Conservation (phyloP, 305 asterid species). For the Rubia peregrina region DNA sequence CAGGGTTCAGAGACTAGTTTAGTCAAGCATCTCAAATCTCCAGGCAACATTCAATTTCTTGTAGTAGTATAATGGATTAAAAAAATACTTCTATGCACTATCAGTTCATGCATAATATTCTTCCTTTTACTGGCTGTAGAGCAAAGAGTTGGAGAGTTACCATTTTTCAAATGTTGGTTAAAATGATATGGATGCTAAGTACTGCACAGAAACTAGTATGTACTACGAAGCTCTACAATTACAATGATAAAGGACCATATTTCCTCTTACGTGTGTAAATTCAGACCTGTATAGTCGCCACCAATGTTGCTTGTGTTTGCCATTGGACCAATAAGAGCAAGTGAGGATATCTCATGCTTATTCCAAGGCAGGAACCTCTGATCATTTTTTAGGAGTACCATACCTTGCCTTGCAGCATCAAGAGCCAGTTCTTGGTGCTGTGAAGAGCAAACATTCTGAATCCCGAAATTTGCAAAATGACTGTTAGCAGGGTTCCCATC, state of each 20-base stretch:
- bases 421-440: slow-evolving; percentile 66
- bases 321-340: slow-evolving; percentile 77
- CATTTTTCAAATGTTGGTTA: neutral
- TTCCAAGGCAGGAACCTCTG: slow-evolving; percentile 56
- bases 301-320: slow-evolving; percentile 64
- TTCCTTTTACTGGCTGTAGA: neutral
- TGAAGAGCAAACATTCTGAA: slow-evolving; percentile 51
- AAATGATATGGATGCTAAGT: neutral
- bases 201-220: neutral
- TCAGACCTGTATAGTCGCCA: slow-evolving; percentile 76
- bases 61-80: neutral
- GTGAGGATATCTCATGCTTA: slow-evolving; percentile 40
- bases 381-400: slow-evolving; percentile 81
- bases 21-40: neutral
- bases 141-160: neutral
- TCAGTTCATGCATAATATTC: neutral
- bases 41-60: neutral
- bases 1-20: neutral
- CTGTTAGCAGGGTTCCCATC: slow-evolving; percentile 48
- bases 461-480: slow-evolving; percentile 41
- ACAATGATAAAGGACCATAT: neutral
- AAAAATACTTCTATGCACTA: neutral
- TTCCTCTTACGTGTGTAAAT: neutral
- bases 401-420: slow-evolving; percentile 82
- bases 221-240: neutral